Evolutionary conservation across 306 rosid genomes (phyloP), one percentile per base, ranked within the genome.

Genomic region (Ormosia semicastrata): DNA sequence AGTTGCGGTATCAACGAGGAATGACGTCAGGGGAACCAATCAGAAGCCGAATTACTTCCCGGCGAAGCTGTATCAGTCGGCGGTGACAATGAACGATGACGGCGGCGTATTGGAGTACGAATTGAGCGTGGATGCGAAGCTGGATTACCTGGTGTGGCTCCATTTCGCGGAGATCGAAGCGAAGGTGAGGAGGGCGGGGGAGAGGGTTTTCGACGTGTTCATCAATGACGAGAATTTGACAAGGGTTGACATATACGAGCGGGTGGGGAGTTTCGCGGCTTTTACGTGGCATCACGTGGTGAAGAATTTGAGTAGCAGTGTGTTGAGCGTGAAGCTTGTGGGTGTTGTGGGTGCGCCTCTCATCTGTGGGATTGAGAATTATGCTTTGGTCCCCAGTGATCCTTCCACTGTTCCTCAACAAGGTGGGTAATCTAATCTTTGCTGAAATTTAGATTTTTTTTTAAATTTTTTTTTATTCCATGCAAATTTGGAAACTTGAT

Each of bases 81-180:
- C 96, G 69, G 86, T 72, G 52, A 76, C 84, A 0, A 49, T 82
- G 3, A 75, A 81, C 1, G 78, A 82, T 13, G 90, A 81, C 0
- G 88, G 85, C 3, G 87, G 80, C 2, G 44, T 6, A 2, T 53
- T 95, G 90, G 91, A 80, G 81, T 95, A 93, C 71, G 75, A 85
- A 56, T 82, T 95, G 83, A 47, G 7, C 6, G 97, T 95, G 77
- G 99, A 95, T 40, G 98, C 99, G 14, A 93, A 93, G 91, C 90
- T 91, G 11, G 99, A 95, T 73, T 95, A 95, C 76, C 72, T 91
- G 78, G 34, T 95, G 85, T 93, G 97, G 99, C 57, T 95, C 40
- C 99, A 95, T 89, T 95, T 95, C 6, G 97, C 94, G 1, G 99
- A 95, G 86, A 89, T 95, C 8, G 93, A 92, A 60, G 69, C 85